phyloP scores from a whole-genome alignment of 306 rosid species.

The Potentilla sterilis region DNA sequence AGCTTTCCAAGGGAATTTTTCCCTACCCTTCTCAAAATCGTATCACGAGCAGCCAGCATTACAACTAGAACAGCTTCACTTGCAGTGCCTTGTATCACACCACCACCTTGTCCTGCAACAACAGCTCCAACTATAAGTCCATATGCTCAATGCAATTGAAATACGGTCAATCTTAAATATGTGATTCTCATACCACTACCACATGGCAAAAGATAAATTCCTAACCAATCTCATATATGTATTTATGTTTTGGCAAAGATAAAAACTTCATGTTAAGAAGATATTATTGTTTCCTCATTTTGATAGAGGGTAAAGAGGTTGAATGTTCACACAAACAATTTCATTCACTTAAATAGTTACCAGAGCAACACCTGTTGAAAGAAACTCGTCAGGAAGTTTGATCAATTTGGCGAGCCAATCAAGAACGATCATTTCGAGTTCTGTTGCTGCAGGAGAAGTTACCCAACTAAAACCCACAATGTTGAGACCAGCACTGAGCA shows the following conservation, averaged over 20 bases:
- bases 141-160: slow-evolving; percentile 6
- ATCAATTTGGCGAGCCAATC: slow-evolving; percentile 93
- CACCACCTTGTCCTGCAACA: slow-evolving; percentile 83
- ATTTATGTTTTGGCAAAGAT: neutral
- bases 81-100: slow-evolving; percentile 96
- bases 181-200: neutral
- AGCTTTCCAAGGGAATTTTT: slow-evolving; percentile 61
- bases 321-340: neutral
- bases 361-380: slow-evolving; percentile 57
- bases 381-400: slow-evolving; percentile 57
- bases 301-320: neutral
- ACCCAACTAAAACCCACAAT: slow-evolving; percentile 96
- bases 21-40: slow-evolving; percentile 51
- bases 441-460: slow-evolving; percentile 96
- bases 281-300: neutral
- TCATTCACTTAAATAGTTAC: neutral
- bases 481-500: slow-evolving; percentile 92
- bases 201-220: neutral
- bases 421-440: slow-evolving; percentile 79
- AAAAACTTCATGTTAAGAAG: neutral
- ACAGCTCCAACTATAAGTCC: slow-evolving; percentile 23
- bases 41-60: slow-evolving; percentile 87
- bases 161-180: neutral
- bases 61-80: slow-evolving; percentile 97
- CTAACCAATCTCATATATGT: neutral